Conservation (phyloP, 106 monocot species). For the Dendrobium catenatum region DNA sequence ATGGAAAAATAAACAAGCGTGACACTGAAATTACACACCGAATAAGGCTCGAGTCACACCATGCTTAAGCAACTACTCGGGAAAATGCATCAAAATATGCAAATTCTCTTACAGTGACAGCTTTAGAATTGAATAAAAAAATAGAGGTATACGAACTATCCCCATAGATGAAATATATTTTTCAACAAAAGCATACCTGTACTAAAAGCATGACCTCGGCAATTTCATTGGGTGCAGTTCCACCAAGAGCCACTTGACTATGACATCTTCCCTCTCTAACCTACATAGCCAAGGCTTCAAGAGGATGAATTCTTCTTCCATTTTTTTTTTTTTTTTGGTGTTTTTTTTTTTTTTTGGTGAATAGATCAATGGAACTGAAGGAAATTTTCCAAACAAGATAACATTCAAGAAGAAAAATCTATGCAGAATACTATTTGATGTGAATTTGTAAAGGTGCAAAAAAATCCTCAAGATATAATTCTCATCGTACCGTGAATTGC, state of each 20-base stretch:
- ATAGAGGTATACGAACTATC: background rate
- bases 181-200: conserved; percentile 45
- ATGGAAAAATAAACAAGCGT: background rate
- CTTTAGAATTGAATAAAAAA: background rate
- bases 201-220: conserved; percentile 93
- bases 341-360: background rate
- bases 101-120: background rate
- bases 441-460: conserved; percentile 5
- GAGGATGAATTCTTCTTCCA: background rate
- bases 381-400: background rate
- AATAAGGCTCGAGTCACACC: background rate
- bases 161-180: background rate
- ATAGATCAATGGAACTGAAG: background rate
- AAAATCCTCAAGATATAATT: background rate
- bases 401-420: background rate
- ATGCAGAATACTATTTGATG: background rate
- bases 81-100: background rate
- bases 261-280: conserved; percentile 88
- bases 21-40: background rate
- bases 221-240: conserved; percentile 31
- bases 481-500: conserved; percentile 60
- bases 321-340: background rate
- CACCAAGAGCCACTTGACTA: conserved; percentile 11
- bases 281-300: conserved; percentile 25
- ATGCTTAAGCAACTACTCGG: background rate